A percentile compares a stretch with the other conserved stretches of the same genome.
phyloP scores from a whole-genome alignment of 2,329 filamentous ascomycete species.

The Drechslerella dactyloides region DNA sequence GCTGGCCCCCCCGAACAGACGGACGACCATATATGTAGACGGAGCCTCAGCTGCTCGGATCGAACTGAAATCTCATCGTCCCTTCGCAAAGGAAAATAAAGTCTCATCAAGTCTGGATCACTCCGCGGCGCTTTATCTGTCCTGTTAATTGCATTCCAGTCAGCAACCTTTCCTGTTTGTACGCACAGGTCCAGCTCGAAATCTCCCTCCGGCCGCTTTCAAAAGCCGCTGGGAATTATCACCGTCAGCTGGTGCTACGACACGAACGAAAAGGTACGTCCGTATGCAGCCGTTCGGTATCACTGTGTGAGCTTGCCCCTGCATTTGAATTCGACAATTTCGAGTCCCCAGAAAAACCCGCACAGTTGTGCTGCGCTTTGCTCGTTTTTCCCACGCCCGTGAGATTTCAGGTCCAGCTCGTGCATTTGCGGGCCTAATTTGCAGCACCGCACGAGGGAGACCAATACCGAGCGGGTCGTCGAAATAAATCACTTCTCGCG shows the following conservation, averaged over 20 bases:
- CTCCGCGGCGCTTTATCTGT: too few relatives aligned
- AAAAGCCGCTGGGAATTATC: background rate
- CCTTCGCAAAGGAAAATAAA: too few relatives aligned
- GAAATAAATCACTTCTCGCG: background rate
- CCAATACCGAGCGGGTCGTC: conserved; percentile 18
- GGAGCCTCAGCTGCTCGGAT: background rate
- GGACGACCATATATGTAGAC: conserved; percentile 21
- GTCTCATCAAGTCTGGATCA: too few relatives aligned
- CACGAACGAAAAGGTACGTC: background rate
- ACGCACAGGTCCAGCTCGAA: background rate
- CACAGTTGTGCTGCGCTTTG: background rate
- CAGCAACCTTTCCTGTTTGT: background rate
- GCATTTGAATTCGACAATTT: background rate
- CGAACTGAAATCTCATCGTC: background rate
- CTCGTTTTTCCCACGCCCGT: conserved; percentile 1
- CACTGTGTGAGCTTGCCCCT: background rate
- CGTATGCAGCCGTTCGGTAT: background rate
- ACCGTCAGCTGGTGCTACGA: background rate
- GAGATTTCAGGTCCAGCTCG: conserved; percentile 40
- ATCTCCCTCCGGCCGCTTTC: background rate
- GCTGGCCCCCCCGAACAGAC: conserved; percentile 19
- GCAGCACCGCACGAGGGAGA: background rate
- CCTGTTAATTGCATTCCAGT: background rate
- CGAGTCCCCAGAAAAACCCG: too few relatives aligned
- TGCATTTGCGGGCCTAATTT: conserved; percentile 33